A percentile compares a stretch with the other conserved stretches of the same genome.
Conservation (phyloP, 2,329 filamentous ascomycete species). For the Cladophialophora exuberans region DNA sequence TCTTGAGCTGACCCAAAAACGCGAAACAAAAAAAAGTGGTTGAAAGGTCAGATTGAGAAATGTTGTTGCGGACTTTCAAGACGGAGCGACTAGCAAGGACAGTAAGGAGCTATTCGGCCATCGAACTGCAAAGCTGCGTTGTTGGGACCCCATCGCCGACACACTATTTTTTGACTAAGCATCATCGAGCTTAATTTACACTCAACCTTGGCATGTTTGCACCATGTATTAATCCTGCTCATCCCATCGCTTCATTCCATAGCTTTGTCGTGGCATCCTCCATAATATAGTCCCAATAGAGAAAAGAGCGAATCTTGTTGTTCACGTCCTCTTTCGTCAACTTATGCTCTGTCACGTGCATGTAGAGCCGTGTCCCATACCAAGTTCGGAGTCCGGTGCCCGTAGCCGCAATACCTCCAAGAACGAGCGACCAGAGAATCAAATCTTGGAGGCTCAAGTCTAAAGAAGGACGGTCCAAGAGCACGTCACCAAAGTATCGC, state of each 20-base stretch:
- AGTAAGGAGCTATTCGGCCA: conserved; percentile 8
- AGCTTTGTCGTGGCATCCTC: neutral
- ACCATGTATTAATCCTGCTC: neutral
- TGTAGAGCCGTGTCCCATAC: neutral
- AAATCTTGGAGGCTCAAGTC: neutral
- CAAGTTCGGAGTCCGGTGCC: neutral
- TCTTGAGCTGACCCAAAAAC: conserved; percentile 29
- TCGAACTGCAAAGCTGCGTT: no score
- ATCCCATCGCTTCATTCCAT: neutral
- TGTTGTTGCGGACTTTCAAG: conserved; percentile 13
- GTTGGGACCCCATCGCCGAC: no score
- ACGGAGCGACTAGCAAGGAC: no score
- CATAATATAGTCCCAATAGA: neutral
- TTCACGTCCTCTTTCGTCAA: neutral
- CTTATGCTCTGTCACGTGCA: conserved; percentile 29
- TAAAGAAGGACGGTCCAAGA: neutral
- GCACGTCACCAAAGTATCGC: neutral
- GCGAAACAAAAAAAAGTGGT: conserved; percentile 1
- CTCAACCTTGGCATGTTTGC: neutral
- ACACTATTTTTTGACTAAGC: no score
- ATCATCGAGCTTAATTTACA: no score
- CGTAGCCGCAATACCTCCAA: conserved; percentile 6
- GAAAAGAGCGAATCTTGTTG: neutral
- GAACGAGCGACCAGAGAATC: conserved; percentile 6
- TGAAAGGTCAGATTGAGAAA: neutral